Evolutionary conservation across 768 basidiomycete genomes (phyloP).

Genomic region (Hericium rajendrae): DNA sequence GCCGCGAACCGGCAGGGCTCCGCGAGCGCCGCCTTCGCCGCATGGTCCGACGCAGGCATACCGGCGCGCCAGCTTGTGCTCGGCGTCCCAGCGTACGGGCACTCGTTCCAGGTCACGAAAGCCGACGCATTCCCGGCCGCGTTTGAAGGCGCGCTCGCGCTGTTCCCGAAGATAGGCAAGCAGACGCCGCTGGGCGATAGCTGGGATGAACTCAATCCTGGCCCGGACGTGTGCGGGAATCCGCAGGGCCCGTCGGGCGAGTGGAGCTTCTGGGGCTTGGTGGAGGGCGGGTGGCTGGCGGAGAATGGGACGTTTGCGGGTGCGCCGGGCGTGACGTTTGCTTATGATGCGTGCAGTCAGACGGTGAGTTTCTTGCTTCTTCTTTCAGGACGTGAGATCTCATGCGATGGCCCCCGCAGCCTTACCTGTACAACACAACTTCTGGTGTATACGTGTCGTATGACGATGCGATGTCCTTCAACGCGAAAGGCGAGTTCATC

Average conservation of each 20-base stretch:
- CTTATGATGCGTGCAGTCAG: constrained; percentile 60
- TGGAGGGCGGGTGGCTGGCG: constrained; percentile 45
- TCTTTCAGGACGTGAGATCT: not conserved
- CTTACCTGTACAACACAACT: constrained; percentile 51
- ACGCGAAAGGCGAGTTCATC: constrained; percentile 53
- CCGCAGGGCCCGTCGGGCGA: constrained; percentile 41
- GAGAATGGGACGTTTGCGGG: constrained; percentile 32
- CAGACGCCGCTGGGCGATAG: constrained; percentile 42
- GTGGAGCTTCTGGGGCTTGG: constrained; percentile 56
- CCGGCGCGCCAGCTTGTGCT: constrained; percentile 67
- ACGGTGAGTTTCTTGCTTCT: constrained; percentile 41
- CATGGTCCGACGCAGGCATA: constrained; percentile 75
- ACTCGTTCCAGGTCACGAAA: constrained; percentile 45
- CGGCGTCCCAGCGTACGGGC: constrained; percentile 79
- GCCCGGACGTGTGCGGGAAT: constrained; percentile 52
- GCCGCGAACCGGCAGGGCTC: constrained; percentile 55
- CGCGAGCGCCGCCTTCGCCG: constrained; percentile 59
- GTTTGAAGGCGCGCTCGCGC: constrained; percentile 23
- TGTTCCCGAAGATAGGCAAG: constrained; percentile 33
- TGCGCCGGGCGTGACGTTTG: constrained; percentile 37
- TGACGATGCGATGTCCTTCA: constrained; percentile 52
- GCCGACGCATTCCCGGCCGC: constrained; percentile 26
- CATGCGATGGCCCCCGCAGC: constrained; percentile 28
- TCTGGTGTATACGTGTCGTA: constrained; percentile 51
- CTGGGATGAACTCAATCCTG: constrained; percentile 39